Conservation (phyloP, 192 early-diverging fungal species). For the Coemansia sp. region DNA sequence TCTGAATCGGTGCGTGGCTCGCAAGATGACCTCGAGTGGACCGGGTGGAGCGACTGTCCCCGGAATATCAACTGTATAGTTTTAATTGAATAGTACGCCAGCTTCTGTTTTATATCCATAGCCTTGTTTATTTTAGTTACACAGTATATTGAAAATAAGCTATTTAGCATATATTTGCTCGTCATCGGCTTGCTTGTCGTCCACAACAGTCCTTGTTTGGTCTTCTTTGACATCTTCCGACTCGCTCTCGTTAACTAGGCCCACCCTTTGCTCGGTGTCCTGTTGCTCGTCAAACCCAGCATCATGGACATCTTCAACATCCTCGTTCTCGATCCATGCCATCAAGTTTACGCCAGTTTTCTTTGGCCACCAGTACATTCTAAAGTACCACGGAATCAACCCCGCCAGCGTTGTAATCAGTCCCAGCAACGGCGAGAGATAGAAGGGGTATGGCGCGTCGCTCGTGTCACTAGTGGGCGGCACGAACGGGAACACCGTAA, state of each 20-base stretch:
- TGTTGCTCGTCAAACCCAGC: neutral
- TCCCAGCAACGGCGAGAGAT: conserved; percentile 53
- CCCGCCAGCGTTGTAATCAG: conserved; percentile 42
- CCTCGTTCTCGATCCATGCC: conserved; percentile 36
- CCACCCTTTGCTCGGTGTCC: neutral
- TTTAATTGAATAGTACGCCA: conserved; percentile 6
- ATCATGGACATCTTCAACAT: neutral
- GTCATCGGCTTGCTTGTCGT: neutral
- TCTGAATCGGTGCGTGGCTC: conserved; percentile 5
- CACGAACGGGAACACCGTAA: conserved; percentile 59
- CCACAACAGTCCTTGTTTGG: neutral
- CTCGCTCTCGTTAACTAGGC: neutral
- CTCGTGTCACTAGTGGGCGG: conserved; percentile 35
- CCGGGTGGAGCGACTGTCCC: conserved; percentile 26
- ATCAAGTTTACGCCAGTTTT: conserved; percentile 23
- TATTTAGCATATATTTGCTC: neutral
- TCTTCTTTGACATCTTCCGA: neutral
- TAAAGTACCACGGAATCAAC: conserved; percentile 52
- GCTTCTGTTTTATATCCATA: too few relatives aligned
- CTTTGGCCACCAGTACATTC: conserved; percentile 51
- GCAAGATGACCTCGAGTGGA: conserved; percentile 15
- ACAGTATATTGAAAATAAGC: too few relatives aligned
- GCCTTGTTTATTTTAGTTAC: too few relatives aligned
- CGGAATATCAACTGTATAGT: conserved; percentile 33
- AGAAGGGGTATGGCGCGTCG: conserved; percentile 49